Conservation (phyloP, 345 rosid genomes). For the Euclidium syriacum region DNA sequence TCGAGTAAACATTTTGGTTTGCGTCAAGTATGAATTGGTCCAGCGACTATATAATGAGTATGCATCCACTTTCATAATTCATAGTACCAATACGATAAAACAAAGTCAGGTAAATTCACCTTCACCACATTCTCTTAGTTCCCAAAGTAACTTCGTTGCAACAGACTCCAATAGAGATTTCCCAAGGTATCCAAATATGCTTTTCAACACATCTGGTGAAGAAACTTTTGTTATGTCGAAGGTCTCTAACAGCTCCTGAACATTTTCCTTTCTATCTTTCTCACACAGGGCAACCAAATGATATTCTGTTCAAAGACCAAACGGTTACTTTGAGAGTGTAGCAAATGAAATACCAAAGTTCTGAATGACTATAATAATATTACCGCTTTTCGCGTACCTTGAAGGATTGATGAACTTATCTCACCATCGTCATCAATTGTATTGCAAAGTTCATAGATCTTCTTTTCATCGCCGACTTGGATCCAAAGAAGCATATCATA, state of each 20-base stretch:
- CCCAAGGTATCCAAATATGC: slow-evolving; percentile 64
- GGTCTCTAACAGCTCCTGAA: slow-evolving; percentile 50
- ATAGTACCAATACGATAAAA: not conserved
- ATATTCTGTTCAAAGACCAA: slow-evolving; percentile 42
- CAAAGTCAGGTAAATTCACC: not conserved
- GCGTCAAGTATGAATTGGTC: not conserved
- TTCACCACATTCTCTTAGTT: slow-evolving; percentile 47
- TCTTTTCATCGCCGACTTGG: slow-evolving; percentile 40
- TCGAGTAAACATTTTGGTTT: not conserved
- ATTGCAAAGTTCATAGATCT: slow-evolving; percentile 52
- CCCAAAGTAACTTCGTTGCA: slow-evolving; percentile 50
- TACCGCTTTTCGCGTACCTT: slow-evolving; percentile 36
- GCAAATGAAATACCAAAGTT: not conserved
- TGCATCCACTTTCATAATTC: not conserved
- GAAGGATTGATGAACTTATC: slow-evolving; percentile 32
- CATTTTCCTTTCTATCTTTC: slow-evolving; percentile 44
- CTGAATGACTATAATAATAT: not conserved
- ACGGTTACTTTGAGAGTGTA: not conserved
- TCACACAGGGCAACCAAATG: slow-evolving; percentile 72
- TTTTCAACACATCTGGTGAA: slow-evolving; percentile 33
- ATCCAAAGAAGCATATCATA: slow-evolving; percentile 81
- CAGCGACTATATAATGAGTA: not conserved
- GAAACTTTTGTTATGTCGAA: slow-evolving; percentile 59
- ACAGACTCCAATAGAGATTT: slow-evolving; percentile 47
- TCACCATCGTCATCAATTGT: slow-evolving; percentile 22